Conservation (phyloP, 805 yeast species). For the Metschnikowia santaceciliae region DNA sequence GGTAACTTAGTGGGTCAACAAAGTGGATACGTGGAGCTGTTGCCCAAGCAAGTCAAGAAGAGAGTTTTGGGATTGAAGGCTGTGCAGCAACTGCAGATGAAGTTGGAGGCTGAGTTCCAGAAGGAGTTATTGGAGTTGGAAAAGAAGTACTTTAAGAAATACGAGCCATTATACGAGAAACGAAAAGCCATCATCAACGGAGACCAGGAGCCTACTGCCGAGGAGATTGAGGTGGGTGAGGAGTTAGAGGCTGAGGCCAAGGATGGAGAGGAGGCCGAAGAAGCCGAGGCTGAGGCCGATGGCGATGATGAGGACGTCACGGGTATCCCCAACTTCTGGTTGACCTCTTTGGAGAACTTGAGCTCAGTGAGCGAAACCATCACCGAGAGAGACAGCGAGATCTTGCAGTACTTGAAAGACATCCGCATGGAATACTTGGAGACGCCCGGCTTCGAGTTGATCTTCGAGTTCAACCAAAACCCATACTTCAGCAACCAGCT, state of each 20-base stretch:
- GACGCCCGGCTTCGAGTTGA: constrained; percentile 83
- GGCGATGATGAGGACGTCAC: constrained; percentile 44
- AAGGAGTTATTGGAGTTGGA: constrained; percentile 83
- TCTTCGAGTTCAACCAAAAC: constrained; percentile 75
- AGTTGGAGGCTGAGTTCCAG: constrained; percentile 87
- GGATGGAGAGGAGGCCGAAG: constrained; percentile 40
- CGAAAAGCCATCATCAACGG: constrained; percentile 76
- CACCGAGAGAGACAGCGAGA: constrained; percentile 86
- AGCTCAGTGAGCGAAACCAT: constrained; percentile 77
- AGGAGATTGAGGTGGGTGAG: constrained; percentile 77
- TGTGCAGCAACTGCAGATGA: constrained; percentile 73
- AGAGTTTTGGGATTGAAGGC: constrained; percentile 81
- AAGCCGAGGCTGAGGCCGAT: constrained; percentile 38
- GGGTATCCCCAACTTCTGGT: constrained; percentile 96
- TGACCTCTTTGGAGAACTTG: constrained; percentile 88
- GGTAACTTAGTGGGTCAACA: constrained; percentile 81
- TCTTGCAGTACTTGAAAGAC: constrained; percentile 63
- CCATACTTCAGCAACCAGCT: constrained; percentile 70
- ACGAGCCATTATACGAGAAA: constrained; percentile 69
- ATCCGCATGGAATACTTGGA: constrained; percentile 75
- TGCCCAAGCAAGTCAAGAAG: constrained; percentile 69
- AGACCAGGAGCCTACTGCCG: constrained; percentile 66
- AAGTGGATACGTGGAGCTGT: constrained; percentile 76
- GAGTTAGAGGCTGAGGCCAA: constrained; percentile 56
- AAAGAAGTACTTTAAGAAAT: constrained; percentile 66